Evolutionary conservation across 2,329 filamentous ascomycete species (phyloP), one percentile per base, ranked within the genome.

Genomic region (Ophiocordyceps camponoti-rufipedis): DNA sequence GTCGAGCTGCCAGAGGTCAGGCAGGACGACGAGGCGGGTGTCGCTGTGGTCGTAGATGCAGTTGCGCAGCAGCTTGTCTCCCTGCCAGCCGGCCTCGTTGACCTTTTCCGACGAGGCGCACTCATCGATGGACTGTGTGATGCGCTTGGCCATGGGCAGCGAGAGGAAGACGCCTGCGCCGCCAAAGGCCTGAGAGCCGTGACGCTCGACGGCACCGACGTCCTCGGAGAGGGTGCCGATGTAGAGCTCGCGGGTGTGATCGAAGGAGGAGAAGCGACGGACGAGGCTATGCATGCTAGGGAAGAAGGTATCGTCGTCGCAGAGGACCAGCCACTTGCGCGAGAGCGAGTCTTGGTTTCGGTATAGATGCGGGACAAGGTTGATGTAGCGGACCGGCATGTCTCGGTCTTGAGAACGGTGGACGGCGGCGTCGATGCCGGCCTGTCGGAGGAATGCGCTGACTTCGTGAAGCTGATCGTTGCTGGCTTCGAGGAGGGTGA

Each of bases 291-390:
- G 62, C 56, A 78, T 74, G 47, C 69, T 75, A 4, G 71, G 68
- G 62, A 80, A 80, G 55, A 78, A 80, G 3, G 76, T 80, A 50
- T 80, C 76, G 51, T 80, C 76, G 51, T 80, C 75, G 54, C 76
- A 78, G 12, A 73, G 67, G 14, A 75, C 74, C 1, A 75, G 65
- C 76, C 76, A 80, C 51, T 72, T 75, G 56, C 69, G 72, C 28
- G 55, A 55, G 19, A 53, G 55, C 42, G 69, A 62, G 2, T 69
- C 67, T 2, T 61, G 62, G 50, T 75, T 71, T 44, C 67, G 67
- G 58, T 71, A 76, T 12, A 77, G 58, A 0, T 66, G 68, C 2
- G 72, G 71, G 2, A 74, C 65, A 2, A 77, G 63, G 0, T 67
- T 70, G 28, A 77, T 58, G 51, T 77, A 76, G 46, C 73, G 69